Evolutionary conservation across 768 basidiomycete species (phyloP).

Genomic region (Ramaria sp.): DNA sequence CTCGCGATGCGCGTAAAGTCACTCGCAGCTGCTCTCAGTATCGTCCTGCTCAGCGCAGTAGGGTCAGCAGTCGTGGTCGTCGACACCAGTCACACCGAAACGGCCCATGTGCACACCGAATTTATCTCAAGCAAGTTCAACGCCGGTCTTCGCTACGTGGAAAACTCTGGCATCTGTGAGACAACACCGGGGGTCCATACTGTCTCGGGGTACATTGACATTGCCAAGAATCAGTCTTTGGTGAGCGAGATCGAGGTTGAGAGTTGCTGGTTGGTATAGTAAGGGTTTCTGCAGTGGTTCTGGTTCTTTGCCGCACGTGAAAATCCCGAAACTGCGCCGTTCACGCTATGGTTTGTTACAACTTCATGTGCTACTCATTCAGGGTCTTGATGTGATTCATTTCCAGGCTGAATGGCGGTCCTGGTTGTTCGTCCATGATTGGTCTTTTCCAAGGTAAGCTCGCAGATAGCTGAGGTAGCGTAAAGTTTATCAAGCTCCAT

Average conservation of each 20-base stretch:
- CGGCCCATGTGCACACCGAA: background rate
- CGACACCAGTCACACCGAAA: background rate
- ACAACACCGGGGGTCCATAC: slow-evolving; percentile 51
- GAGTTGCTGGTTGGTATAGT: background rate
- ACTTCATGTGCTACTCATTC: background rate
- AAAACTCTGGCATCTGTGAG: slow-evolving; percentile 54
- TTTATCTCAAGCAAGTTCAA: background rate
- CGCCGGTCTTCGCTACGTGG: slow-evolving; percentile 33
- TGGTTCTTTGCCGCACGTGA: slow-evolving; percentile 64
- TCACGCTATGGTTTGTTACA: slow-evolving; percentile 46
- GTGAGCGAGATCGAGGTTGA: slow-evolving; percentile 21
- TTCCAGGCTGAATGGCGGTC: slow-evolving; percentile 46
- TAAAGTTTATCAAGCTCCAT: background rate
- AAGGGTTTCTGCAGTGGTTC: slow-evolving; percentile 41
- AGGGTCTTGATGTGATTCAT: background rate
- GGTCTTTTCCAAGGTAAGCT: slow-evolving; percentile 51
- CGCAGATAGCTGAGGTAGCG: background rate
- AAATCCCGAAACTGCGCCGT: slow-evolving; percentile 49
- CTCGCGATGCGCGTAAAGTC: background rate
- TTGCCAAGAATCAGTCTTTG: slow-evolving; percentile 49
- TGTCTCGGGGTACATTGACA: slow-evolving; percentile 51
- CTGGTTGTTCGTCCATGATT: slow-evolving; percentile 54
- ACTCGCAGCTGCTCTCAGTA: background rate
- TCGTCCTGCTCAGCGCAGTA: background rate
- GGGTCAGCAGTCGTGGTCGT: background rate